Evolutionary conservation across 2,329 filamentous ascomycete species (phyloP).

Genomic region (Mycosphaerella sp.): DNA sequence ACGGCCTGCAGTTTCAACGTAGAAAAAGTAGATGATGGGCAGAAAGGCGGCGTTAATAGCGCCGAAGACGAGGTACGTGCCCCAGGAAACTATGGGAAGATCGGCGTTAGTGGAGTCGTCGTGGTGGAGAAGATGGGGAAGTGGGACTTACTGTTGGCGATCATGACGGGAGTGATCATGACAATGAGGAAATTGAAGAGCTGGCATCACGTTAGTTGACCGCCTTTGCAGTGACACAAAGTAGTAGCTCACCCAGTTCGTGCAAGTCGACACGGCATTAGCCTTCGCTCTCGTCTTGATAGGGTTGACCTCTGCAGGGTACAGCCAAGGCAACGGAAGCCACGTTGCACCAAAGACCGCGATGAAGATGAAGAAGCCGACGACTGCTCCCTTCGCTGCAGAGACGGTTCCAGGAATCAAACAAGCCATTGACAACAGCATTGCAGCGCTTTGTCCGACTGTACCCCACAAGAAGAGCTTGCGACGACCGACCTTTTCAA

Average conservation of each 20-base stretch:
- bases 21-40: slow-evolving; percentile 31
- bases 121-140: neutral
- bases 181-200: slow-evolving; percentile 39
- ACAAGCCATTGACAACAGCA: slow-evolving; percentile 43
- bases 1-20: slow-evolving; percentile 31
- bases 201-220: neutral
- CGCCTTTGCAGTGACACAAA: neutral
- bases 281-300: slow-evolving; percentile 52
- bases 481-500: slow-evolving; percentile 54
- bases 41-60: slow-evolving; percentile 17
- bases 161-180: slow-evolving; percentile 21
- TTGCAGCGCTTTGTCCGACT: slow-evolving; percentile 51
- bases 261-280: slow-evolving; percentile 40
- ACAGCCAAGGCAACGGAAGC: slow-evolving; percentile 24
- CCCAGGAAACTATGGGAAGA: slow-evolving; percentile 21
- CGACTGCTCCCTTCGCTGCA: slow-evolving; percentile 37
- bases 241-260: slow-evolving; percentile 41
- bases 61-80: slow-evolving; percentile 35
- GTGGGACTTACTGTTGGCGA: slow-evolving; percentile 17
- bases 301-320: slow-evolving; percentile 35
- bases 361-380: slow-evolving; percentile 63
- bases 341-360: slow-evolving; percentile 57
- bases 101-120: neutral
- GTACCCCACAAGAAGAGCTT: slow-evolving; percentile 41
- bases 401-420: slow-evolving; percentile 34